phyloP scores from a whole-genome alignment of 768 basidiomycete genomes.

The Boletus sp. region DNA sequence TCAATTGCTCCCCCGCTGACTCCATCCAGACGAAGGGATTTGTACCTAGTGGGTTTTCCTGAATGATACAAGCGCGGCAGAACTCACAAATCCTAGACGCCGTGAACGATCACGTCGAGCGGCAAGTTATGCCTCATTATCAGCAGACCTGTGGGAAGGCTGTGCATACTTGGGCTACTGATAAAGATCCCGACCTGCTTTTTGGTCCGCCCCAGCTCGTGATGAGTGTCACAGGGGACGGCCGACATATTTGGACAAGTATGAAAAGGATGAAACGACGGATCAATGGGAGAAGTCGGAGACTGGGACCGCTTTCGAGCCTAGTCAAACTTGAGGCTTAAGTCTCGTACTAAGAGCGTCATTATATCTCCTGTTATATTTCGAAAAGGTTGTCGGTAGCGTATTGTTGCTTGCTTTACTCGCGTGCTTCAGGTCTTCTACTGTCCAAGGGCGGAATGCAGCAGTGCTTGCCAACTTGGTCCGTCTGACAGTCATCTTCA shows the following conservation, averaged over 20 bases:
- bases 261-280: slow-evolving; percentile 36
- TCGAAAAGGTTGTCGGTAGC: neutral
- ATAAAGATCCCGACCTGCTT: slow-evolving; percentile 40
- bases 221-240: slow-evolving; percentile 43
- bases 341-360: neutral
- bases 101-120: slow-evolving; percentile 37
- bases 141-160: slow-evolving; percentile 50
- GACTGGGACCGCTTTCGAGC: slow-evolving; percentile 35
- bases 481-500: slow-evolving; percentile 13
- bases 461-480: slow-evolving; percentile 8
- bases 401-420: neutral
- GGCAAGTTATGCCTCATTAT: slow-evolving; percentile 42
- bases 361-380: neutral
- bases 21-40: slow-evolving; percentile 19
- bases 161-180: slow-evolving; percentile 39
- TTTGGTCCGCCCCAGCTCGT: slow-evolving; percentile 48
- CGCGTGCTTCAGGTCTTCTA: neutral
- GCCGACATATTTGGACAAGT: slow-evolving; percentile 38
- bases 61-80: neutral
- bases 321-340: slow-evolving; percentile 19
- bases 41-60: slow-evolving; percentile 22
- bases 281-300: slow-evolving; percentile 40
- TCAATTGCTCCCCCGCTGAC: slow-evolving; percentile 31
- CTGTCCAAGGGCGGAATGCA: neutral
- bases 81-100: slow-evolving; percentile 13